Percentiles rank a stretch among this genome's conserved stretches.
Conservation (phyloP, 495 filamentous ascomycete genomes). For the Penicillium turbatum region DNA sequence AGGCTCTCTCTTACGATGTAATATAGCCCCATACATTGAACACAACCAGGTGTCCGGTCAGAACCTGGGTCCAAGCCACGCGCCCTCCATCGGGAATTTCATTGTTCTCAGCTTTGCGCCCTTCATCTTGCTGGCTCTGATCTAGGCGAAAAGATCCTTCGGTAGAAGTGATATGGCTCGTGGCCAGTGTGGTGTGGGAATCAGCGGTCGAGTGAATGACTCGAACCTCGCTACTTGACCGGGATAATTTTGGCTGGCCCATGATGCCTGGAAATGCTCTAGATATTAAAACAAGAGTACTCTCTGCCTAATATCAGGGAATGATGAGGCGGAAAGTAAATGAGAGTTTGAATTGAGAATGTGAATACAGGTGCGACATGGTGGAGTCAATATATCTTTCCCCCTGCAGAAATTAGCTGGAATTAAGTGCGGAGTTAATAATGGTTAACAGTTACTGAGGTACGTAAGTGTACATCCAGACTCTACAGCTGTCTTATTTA, state of each 20-base stretch:
- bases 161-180: not conserved
- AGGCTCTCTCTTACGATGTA: constrained; percentile 21
- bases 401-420: not conserved
- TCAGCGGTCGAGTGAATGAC: not conserved
- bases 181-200: not conserved
- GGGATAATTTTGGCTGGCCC: not conserved
- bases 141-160: not conserved
- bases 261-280: not conserved
- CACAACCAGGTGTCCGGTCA: constrained; percentile 52
- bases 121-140: not conserved
- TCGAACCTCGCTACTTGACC: not conserved
- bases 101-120: not conserved
- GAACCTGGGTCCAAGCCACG: constrained; percentile 54
- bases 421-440: too few species aligned
- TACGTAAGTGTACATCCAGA: not conserved
- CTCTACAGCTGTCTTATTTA: not conserved
- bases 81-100: constrained; percentile 39
- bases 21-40: constrained; percentile 63
- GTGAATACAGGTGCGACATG: not conserved
- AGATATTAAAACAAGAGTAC: not conserved
- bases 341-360: not conserved
- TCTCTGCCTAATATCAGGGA: not conserved
- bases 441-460: not conserved
- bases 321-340: not conserved
- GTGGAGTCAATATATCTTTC: not conserved